Conservation (phyloP, 805 yeast species). For the Metschnikowia cubensis region DNA sequence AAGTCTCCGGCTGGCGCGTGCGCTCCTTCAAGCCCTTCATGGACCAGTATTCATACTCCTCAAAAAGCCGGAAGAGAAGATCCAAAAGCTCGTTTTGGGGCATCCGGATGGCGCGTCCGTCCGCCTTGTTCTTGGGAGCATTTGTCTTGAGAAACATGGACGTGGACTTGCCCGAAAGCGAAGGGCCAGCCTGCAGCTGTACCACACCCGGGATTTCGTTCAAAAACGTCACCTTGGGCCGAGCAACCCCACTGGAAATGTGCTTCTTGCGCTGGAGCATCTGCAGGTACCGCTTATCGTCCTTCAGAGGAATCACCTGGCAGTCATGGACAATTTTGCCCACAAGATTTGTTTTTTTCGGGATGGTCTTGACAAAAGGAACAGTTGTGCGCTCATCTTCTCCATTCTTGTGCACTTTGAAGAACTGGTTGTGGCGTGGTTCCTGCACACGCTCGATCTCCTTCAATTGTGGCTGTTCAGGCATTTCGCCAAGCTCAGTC, state of each 20-base stretch:
- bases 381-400: slow-evolving; percentile 41
- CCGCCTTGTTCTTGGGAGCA: slow-evolving; percentile 45
- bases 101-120: slow-evolving; percentile 90
- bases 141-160: slow-evolving; percentile 59
- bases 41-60: slow-evolving; percentile 95
- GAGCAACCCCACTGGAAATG: slow-evolving; percentile 42
- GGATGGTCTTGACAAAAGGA: slow-evolving; percentile 86
- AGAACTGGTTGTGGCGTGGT: slow-evolving; percentile 19
- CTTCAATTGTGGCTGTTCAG: slow-evolving; percentile 47
- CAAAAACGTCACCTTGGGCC: slow-evolving; percentile 66
- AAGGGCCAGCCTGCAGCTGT: slow-evolving; percentile 82
- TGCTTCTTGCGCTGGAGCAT: slow-evolving; percentile 51
- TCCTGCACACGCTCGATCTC: slow-evolving; percentile 23
- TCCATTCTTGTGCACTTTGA: slow-evolving; percentile 30
- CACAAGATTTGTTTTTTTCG: slow-evolving; percentile 77
- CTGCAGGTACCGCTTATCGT: slow-evolving; percentile 65
- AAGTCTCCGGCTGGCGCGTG: slow-evolving; percentile 93
- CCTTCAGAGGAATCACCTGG: slow-evolving; percentile 73
- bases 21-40: slow-evolving; percentile 90
- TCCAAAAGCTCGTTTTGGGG: slow-evolving; percentile 90
- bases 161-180: slow-evolving; percentile 62
- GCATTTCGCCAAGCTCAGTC: slow-evolving; percentile 50
- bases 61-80: slow-evolving; percentile 81
- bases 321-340: slow-evolving; percentile 95
- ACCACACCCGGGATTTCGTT: slow-evolving; percentile 83